phyloP scores from a whole-genome alignment of 257 asterid species.

The Phtheirospermum japonicum region DNA sequence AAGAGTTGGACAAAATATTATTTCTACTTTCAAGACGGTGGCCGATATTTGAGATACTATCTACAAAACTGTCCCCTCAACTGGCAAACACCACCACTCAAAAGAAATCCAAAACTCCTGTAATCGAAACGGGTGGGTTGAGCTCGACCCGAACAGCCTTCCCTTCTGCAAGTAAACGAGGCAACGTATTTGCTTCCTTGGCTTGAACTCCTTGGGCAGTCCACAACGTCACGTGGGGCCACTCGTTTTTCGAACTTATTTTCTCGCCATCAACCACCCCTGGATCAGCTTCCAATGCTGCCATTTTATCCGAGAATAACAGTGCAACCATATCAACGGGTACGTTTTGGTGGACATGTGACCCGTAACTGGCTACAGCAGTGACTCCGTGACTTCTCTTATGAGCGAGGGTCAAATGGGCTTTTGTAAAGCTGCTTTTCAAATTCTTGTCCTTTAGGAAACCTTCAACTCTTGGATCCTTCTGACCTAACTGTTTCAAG shows the following conservation, averaged over 20 bases:
- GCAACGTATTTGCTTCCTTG: conserved; percentile 74
- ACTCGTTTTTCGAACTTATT: conserved; percentile 63
- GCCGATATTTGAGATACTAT: too few species aligned
- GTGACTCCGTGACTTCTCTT: conserved; percentile 85
- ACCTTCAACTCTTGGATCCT: conserved; percentile 48
- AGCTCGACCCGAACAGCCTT: conserved; percentile 72
- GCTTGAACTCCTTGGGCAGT: conserved; percentile 62
- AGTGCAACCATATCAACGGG: conserved; percentile 57
- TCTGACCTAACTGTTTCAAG: conserved; percentile 50
- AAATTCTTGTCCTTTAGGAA: conserved; percentile 53
- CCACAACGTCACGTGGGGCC: conserved; percentile 94
- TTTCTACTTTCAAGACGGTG: too few species aligned
- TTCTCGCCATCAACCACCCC: conserved; percentile 79
- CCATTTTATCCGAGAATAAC: conserved; percentile 61
- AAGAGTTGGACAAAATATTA: too few species aligned
- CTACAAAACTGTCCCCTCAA: too few species aligned
- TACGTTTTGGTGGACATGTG: conserved; percentile 52
- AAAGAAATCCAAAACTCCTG: conserved; percentile 66
- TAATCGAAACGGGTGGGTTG: conserved; percentile 63
- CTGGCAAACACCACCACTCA: conserved; percentile 24
- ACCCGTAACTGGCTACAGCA: conserved; percentile 69
- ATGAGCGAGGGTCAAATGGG: conserved; percentile 92
- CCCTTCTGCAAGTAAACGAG: conserved; percentile 57
- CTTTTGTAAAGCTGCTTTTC: conserved; percentile 51
- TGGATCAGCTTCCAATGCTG: conserved; percentile 70